phyloP scores from a whole-genome alignment of 1,284 basidiomycete species.

The Boletus holoroseus region DNA sequence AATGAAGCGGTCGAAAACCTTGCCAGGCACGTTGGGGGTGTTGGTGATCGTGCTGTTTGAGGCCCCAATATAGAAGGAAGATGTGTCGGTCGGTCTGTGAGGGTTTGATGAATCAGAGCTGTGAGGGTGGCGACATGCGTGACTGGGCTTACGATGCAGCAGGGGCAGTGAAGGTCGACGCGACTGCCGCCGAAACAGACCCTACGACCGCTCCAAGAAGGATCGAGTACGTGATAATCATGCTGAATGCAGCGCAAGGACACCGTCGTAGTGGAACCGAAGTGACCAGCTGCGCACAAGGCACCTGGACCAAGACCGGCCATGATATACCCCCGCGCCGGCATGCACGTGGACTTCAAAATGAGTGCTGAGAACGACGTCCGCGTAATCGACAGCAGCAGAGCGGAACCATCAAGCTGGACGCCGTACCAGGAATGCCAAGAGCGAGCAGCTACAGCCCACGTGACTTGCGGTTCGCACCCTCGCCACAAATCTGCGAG shows the following conservation, averaged over 20 bases:
- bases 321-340: slow-evolving; percentile 8
- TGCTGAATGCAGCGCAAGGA: slow-evolving; percentile 3
- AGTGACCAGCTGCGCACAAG: neutral
- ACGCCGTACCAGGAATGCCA: neutral
- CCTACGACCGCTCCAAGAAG: slow-evolving; percentile 17
- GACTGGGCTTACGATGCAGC: slow-evolving; percentile 25
- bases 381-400: no score
- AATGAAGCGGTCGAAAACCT: slow-evolving; percentile 53
- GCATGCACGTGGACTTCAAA: slow-evolving; percentile 11
- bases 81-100: slow-evolving; percentile 27
- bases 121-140: neutral
- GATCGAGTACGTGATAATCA: slow-evolving; percentile 15
- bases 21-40: slow-evolving; percentile 33
- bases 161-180: slow-evolving; percentile 29
- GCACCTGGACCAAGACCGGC: neutral
- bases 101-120: neutral
- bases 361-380: neutral
- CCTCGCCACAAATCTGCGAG: neutral
- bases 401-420: neutral
- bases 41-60: slow-evolving; percentile 30
- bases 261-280: neutral
- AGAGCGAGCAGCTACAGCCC: neutral
- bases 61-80: slow-evolving; percentile 26
- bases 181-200: slow-evolving; percentile 25
- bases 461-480: neutral